Conservation (phyloP, 257 asterid genomes). For the Fraxinus pennsylvanica region DNA sequence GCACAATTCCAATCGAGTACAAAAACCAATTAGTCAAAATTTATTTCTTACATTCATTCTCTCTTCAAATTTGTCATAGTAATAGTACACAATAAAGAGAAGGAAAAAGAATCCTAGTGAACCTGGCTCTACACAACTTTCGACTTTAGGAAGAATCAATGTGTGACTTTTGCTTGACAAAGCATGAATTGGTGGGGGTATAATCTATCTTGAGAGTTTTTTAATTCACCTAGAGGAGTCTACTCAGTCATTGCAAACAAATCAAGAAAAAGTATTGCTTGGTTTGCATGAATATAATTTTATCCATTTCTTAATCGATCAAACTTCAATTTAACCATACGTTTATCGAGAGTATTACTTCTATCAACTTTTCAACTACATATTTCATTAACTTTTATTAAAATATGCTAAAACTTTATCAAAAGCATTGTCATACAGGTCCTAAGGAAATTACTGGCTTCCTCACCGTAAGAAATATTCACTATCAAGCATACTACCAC, state of each 20-base stretch:
- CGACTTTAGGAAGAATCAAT: neutral
- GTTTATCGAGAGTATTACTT: too few relatives aligned
- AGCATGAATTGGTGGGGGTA: slow-evolving; percentile 14
- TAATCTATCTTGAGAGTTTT: slow-evolving; percentile 21
- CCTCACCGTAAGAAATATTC: neutral
- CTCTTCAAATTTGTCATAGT: too few relatives aligned
- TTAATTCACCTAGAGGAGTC: slow-evolving; percentile 9
- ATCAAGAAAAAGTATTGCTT: neutral
- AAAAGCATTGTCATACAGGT: too few relatives aligned
- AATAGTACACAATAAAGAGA: too few relatives aligned
- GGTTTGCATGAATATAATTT: too few relatives aligned
- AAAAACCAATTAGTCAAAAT: neutral
- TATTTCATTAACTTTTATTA: too few relatives aligned
- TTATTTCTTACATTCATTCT: neutral
- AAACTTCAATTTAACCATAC: too few relatives aligned
- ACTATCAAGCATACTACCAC: neutral
- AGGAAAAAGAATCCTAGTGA: neutral
- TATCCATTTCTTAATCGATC: too few relatives aligned
- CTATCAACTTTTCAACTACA: too few relatives aligned
- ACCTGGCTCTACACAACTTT: neutral
- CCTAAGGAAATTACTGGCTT: neutral
- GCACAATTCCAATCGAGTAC: too few relatives aligned
- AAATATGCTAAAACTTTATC: too few relatives aligned
- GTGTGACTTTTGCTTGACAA: slow-evolving; percentile 28
- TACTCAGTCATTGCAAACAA: neutral